Evolutionary conservation across 2,329 filamentous ascomycete species (phyloP), one percentile per base, ranked within the genome.

Genomic region (Helicocarpus griseus): DNA sequence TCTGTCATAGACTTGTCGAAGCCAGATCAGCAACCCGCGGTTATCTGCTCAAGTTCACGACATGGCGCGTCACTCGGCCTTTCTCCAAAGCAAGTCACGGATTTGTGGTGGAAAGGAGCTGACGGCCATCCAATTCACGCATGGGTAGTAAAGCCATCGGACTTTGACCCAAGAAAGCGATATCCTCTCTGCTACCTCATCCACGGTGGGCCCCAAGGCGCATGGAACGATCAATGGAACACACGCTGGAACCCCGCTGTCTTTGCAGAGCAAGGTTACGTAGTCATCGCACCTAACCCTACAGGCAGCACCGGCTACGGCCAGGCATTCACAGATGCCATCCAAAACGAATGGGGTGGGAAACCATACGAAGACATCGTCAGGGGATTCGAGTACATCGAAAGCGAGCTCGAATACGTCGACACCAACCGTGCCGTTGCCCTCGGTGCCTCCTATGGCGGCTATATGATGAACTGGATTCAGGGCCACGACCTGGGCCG

Each of bases 401-500:
- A 76, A 50, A 58, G 68, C 1, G 67, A 79, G 8, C 65, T 80
- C 14, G 56, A 69, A 0, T 80, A 76, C 49, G 69, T 82, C 22
- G 79, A 82, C 58, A 74, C 72, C 11, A 63, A 65, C 7, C 75
- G 77, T 5, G 77, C 76, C 1, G 69, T 81, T 19, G 72, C 77
- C 0, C 65, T 76, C 1, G 79, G 79, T 0, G 75, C 69, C 5
- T 76, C 74, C 5, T 81, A 77, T 53, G 79, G 79, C n/a, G 79
- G 77, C 8, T 82, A 79, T 62, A 76, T 82, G 75, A 72, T 80
- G 57, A 78, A 79, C 58, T 81, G 77, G 75, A 73, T 82, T 21
- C 71, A 79, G 46, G 77, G 77, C 0, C 73, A 80, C 21, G 66
- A 73, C 0, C 65, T 82, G 1, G 77, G 73, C 9, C 73, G 74